Percentiles rank a stretch among this genome's conserved stretches.
Evolutionary conservation across 139 green algal species (phyloP).

Genomic region (Raphidocelis subcapitata): DNA sequence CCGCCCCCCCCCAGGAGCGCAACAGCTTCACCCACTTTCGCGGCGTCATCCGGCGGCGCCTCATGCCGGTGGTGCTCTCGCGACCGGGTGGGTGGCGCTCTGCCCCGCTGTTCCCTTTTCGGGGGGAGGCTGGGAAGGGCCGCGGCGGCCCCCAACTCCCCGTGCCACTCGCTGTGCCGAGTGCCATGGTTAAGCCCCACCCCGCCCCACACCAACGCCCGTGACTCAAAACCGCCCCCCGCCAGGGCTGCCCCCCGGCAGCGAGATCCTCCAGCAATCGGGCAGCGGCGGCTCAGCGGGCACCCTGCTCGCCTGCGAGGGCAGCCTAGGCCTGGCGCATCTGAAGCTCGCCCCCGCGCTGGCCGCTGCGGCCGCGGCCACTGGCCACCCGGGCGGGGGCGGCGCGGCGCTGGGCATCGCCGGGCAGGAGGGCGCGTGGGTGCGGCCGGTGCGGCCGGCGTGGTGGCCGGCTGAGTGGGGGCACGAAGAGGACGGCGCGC

Average conservation of each 20-base stretch:
- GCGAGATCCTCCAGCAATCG: not conserved
- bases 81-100: not conserved
- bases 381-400: not conserved
- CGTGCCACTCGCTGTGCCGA: not conserved
- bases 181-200: not conserved
- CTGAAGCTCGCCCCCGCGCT: constrained; percentile 35
- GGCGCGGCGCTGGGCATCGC: not conserved
- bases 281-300: constrained; percentile 10
- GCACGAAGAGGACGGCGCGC: constrained; percentile 18
- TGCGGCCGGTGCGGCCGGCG: constrained; percentile 27
- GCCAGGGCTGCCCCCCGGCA: not conserved
- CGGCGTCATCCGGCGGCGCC: constrained; percentile 82
- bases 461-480: constrained; percentile 56
- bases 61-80: constrained; percentile 67
- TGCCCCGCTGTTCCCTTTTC: too few relatives aligned
- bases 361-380: not conserved
- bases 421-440: not conserved
- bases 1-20: constrained; percentile 17
- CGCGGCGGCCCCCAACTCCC: not conserved
- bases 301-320: constrained; percentile 20
- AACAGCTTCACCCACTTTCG: constrained; percentile 58
- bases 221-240: too few relatives aligned
- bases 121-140: constrained; percentile 1
- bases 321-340: constrained; percentile 40
- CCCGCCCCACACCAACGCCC: too few relatives aligned